Base-by-base conservation (phyloP, 176 grass and related monocot genomes). In the Leersia perrieri region DNA sequence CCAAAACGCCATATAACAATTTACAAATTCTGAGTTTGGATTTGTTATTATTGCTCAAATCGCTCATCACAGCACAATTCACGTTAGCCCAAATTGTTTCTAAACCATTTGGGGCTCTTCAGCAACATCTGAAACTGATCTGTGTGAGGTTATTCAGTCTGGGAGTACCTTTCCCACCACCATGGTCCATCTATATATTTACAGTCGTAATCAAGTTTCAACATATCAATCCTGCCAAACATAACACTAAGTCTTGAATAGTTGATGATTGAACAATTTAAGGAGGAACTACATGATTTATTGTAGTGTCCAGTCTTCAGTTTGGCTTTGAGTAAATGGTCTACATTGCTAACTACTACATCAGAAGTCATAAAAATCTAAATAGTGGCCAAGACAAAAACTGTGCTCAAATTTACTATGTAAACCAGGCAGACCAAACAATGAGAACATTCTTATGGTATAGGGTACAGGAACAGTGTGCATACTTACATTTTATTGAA, bases 401-500 rank as follows among this genome's bases (percentile, higher is more conserved):
- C 2, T 0, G 12, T 44, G 39, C 25, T 29, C 8, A 13, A 70
- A 44, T 44, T 16, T 71, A 14, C 25, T 44, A 28, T 44, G 15
- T 10, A 13, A 44, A 44, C 68, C 23, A 71, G 25, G 13, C 15
- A 44, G 23, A 42, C 29, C 11, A 76, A 44, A 64, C 57, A 29
- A 71, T 68, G 64, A 49, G 28, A 71, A 70, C 63, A 72, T 9
- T 13, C 25, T 75, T 51, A n/a, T n/a, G n/a, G n/a, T n/a, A n/a
- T 25, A 62, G 1, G 49, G 84, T 58, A 23, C 13, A 58, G 22
- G 53, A 25, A 88, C 13, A 22, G n/a, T 38, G 49, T 53, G 44
- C 67, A 49, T 44, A 74, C 82, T 89, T 38, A 90, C 84, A 80
- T 47, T 77, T 85, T 70, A 91, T 28, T 83, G 72, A 80, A 76